Conservation (phyloP, 352 stramenopile species). For the Nothophytophthora sp. region DNA sequence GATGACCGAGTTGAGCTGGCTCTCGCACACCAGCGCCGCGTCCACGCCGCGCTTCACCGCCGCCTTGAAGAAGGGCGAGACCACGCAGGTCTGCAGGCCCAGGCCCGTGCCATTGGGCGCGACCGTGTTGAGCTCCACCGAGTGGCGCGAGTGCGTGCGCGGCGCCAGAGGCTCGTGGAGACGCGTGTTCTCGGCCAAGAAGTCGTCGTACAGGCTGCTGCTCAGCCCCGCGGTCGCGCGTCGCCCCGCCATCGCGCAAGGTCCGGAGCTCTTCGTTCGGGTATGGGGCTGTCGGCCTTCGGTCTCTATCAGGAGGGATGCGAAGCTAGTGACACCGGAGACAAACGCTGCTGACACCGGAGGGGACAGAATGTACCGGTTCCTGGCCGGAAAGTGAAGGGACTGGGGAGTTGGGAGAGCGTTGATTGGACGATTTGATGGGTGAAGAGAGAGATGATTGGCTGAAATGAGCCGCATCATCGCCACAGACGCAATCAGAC, state of each 20-base stretch:
- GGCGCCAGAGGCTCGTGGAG: constrained; percentile 47
- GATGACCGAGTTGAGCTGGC: constrained; percentile 67
- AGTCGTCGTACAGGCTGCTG: constrained; percentile 70
- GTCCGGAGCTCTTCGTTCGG: too few relatives aligned
- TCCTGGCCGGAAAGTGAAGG: too few relatives aligned
- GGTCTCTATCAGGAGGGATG: too few relatives aligned
- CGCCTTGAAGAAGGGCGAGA: constrained; percentile 73
- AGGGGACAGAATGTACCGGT: too few relatives aligned
- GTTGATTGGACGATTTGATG: too few relatives aligned
- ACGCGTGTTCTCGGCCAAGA: constrained; percentile 51
- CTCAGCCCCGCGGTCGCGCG: constrained; percentile 48
- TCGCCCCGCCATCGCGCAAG: constrained; percentile 16
- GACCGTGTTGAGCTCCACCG: constrained; percentile 45
- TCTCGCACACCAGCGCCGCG: constrained; percentile 65
- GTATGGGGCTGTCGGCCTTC: neutral
- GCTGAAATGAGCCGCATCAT: too few relatives aligned
- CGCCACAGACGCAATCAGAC: too few relatives aligned
- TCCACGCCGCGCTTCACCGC: constrained; percentile 68
- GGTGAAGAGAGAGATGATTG: too few relatives aligned
- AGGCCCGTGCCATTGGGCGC: constrained; percentile 58
- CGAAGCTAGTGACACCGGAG: neutral
- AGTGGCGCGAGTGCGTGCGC: constrained; percentile 48
- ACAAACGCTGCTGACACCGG: neutral
- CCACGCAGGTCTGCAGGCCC: constrained; percentile 52
- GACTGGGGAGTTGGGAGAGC: too few relatives aligned